These are phyloP conservation scores for Peronospora belbahrii DNA, from an alignment of 352 stramenopile species.

Conservation along the genomic window DNA sequence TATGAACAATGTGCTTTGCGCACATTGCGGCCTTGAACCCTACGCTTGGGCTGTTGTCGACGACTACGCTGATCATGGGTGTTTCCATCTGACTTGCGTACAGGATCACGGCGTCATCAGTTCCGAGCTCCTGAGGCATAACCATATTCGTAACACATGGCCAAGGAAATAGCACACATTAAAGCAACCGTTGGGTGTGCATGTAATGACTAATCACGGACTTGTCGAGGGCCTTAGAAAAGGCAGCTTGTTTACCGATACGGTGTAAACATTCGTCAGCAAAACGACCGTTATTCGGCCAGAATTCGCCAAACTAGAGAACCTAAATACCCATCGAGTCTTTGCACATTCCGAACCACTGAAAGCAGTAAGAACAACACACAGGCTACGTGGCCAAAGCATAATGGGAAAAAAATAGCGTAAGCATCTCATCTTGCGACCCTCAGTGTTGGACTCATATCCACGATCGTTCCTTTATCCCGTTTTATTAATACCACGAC, in stretches of 20 bases:
- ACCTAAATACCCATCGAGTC: no score
- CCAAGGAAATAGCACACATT: no score
- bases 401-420: constrained; percentile 29
- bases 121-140: constrained; percentile 45
- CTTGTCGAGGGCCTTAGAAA: no score
- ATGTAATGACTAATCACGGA: no score
- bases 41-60: constrained; percentile 38
- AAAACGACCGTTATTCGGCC: no score
- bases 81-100: constrained; percentile 31
- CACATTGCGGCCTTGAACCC: constrained; percentile 38
- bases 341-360: no score
- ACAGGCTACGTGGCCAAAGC: constrained; percentile 62
- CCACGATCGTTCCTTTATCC: constrained; percentile 38
- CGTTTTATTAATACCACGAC: constrained; percentile 54
- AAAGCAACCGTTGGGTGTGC: no score
- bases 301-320: no score
- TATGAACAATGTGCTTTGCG: constrained; percentile 39
- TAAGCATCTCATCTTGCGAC: constrained; percentile 42
- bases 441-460: constrained; percentile 32
- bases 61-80: constrained; percentile 23
- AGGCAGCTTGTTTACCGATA: no score
- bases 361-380: constrained; percentile 21
- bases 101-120: constrained; percentile 28
- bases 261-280: no score
- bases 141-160: no score